These are phyloP conservation scores for Jimgerdemannia lactiflua DNA, from an alignment of 192 early-diverging fungal genomes.

Conservation along the genomic window DNA sequence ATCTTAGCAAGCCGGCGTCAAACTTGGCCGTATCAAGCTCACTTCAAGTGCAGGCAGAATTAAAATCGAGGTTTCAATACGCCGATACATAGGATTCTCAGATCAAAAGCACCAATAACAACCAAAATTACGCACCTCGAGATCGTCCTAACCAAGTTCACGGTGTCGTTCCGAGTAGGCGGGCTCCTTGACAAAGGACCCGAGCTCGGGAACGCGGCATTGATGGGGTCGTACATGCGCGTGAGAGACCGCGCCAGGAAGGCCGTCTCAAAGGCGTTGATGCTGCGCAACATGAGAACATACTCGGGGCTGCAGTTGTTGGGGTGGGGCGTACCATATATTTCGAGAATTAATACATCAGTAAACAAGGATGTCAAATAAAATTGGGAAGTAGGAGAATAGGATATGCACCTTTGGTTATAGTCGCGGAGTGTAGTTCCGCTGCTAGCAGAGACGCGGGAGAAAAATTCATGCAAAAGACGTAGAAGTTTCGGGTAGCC, in stretches of 20 bases:
- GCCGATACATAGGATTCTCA: not conserved
- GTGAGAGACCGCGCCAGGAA: constrained; percentile 55
- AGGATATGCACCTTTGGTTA: constrained; percentile 40
- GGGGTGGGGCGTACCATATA: no score
- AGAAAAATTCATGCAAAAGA: constrained; percentile 52
- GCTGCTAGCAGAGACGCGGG: constrained; percentile 43
- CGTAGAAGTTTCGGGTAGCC: constrained; percentile 50
- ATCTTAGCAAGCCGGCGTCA: constrained; percentile 46
- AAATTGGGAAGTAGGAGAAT: not conserved
- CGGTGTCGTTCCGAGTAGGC: constrained; percentile 49
- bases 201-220: constrained; percentile 54
- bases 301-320: constrained; percentile 25
- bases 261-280: constrained; percentile 26
- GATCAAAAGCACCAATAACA: not conserved
- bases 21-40: constrained; percentile 67
- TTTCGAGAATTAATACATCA: no score
- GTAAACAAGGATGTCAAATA: no score
- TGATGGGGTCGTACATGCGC: constrained; percentile 62
- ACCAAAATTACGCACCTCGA: constrained; percentile 39
- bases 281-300: constrained; percentile 36
- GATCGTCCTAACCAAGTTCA: constrained; percentile 53
- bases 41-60: constrained; percentile 26
- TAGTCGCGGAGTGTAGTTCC: constrained; percentile 38
- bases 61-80: not conserved
- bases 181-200: constrained; percentile 25